These are phyloP conservation scores for Pilatotrama ljubarskyi DNA, from an alignment of 768 basidiomycete species.

Conservation along the genomic window DNA sequence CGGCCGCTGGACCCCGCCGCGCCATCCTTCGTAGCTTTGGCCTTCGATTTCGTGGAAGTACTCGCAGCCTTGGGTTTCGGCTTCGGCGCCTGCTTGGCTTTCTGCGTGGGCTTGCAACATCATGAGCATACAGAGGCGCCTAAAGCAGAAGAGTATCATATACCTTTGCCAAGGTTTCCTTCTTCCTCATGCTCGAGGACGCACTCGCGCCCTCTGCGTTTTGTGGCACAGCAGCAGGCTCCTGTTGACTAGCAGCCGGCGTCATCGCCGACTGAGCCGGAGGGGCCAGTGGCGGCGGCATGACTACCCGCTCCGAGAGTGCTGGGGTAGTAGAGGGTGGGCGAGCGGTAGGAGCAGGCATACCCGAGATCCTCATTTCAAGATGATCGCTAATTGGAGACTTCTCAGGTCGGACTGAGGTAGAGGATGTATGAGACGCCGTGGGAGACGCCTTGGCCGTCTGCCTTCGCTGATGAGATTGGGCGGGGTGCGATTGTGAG, in stretches of 20 bases:
- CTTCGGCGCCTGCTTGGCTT: constrained; percentile 25
- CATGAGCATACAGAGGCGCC: neutral
- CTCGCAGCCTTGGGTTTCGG: constrained; percentile 25
- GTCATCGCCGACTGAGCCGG: constrained; percentile 2
- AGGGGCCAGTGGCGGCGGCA: constrained; percentile 49
- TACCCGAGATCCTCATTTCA: constrained; percentile 1
- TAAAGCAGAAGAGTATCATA: neutral
- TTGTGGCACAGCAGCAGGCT: constrained; percentile 13
- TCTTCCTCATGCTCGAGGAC: constrained; percentile 21
- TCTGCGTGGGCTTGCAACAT: constrained; percentile 13
- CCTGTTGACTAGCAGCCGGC: neutral
- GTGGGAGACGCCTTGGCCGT: too few relatives aligned
- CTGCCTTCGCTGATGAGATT: neutral
- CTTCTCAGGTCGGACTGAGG: neutral
- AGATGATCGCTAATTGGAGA: neutral
- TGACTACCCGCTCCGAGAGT: constrained; percentile 49
- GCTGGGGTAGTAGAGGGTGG: constrained; percentile 15
- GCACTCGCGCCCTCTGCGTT: constrained; percentile 18
- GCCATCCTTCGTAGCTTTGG: constrained; percentile 23
- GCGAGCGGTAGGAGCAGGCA: constrained; percentile 18
- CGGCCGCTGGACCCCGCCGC: constrained; percentile 13
- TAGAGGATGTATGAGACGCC: neutral
- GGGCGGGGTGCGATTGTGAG: neutral
- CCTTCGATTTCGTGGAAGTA: constrained; percentile 31
- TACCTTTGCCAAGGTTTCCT: constrained; percentile 29